A percentile compares a stretch with the other conserved stretches of the same genome.
Evolutionary conservation across 2,329 filamentous ascomycete genomes (phyloP).

Genomic region (Davidsoniella virescens): DNA sequence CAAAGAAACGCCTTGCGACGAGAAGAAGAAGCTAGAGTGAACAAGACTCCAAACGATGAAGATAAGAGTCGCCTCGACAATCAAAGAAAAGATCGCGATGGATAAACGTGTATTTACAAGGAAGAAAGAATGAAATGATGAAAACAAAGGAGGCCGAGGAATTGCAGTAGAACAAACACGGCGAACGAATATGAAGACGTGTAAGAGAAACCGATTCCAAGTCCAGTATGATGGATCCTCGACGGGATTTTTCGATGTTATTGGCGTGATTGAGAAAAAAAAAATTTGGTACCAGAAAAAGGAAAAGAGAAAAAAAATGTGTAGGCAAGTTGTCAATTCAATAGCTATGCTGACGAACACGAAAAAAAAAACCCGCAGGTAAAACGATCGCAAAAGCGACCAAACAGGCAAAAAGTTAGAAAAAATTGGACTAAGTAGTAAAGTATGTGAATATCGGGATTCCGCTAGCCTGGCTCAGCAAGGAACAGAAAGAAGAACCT

Average conservation of each 20-base stretch:
- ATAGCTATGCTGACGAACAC: background rate
- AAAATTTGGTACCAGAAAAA: background rate
- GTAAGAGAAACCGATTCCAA: background rate
- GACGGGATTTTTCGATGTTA: background rate
- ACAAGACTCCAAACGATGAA: background rate
- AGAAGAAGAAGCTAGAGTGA: too few relatives aligned
- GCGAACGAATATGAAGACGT: background rate
- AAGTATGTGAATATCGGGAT: too few relatives aligned
- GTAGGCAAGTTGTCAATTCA: background rate
- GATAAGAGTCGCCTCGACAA: too few relatives aligned
- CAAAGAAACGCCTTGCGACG: background rate
- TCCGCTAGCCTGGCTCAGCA: background rate
- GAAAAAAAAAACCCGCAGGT: slow-evolving; percentile 1
- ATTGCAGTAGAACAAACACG: background rate
- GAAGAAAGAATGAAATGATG: background rate
- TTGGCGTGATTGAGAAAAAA: background rate
- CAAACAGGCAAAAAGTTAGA: background rate
- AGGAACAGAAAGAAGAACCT: background rate
- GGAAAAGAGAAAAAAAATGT: slow-evolving; percentile 1
- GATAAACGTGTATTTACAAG: background rate
- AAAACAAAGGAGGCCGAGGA: background rate
- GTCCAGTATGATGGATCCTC: too few relatives aligned
- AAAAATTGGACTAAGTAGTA: background rate
- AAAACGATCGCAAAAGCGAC: background rate
- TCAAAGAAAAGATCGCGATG: background rate